Base-by-base conservation (phyloP, 2,329 filamentous ascomycete species). In the Hymenoscyphus linearis region DNA sequence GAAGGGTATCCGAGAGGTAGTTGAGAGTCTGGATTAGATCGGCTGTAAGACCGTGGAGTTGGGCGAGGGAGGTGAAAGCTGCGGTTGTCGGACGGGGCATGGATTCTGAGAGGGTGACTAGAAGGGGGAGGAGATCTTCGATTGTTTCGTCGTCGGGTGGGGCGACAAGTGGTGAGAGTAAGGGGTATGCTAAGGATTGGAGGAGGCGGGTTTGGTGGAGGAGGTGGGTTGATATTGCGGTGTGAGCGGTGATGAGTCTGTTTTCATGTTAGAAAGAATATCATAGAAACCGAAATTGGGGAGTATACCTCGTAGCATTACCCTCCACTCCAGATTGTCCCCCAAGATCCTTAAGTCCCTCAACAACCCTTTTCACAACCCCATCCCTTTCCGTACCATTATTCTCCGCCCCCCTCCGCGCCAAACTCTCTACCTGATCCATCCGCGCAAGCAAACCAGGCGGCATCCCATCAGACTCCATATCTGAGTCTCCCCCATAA, bases 1-100 rank as follows among this genome's bases (percentile, higher is more conserved):
- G 93, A 36, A 99, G 80, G 3, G 91, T 93, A 73, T 99, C 95
- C 6, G 90, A 91, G 4, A 99, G 80, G 67, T 91, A 89, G 68
- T 91, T 91, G 54, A 99, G 83, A 6, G 91, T 90, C 69, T 91
- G 84, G 9, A 93, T 84, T 31, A 93, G 78, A 64, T 92, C 89
- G 27, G 84, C 79, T 0, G 89, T 93, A 65, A 90, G 80, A 6
- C 83, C 80, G 71, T 91, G 87, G 57, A 93, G 80, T 25, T 84
- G 82, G 61, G 85, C 81, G 53, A 93, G 77, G 10, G 89, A 90
- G 67, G 82, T 80, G 67, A 89, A 82, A 0, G 85, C 85, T 14
- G 82, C 71, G 64, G 88, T 82, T 47, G 82, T 81, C 3, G 84
- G 83, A 14, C 82, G 81, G 3, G 90, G 88, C 77, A 93, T 86